Evolutionary conservation across 2,329 filamentous ascomycete genomes (phyloP), one percentile per base, ranked within the genome.

Genomic region (Diplodia sapinea): DNA sequence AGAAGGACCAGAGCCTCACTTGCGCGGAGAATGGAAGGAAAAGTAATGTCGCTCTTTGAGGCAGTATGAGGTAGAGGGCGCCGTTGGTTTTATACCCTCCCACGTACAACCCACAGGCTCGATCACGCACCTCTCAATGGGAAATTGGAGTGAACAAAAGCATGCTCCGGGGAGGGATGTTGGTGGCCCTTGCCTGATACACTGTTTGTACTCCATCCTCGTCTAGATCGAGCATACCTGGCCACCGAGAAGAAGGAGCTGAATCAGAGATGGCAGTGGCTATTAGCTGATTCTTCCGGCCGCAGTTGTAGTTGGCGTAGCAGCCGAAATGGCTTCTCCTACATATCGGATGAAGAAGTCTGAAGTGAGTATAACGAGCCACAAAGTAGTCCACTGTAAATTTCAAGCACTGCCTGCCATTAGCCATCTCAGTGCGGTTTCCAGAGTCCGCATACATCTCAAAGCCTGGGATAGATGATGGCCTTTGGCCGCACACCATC

Each of bases 111-210:
- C 20, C 23, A 8, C 23, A 20, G 4, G 31, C 31, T 8, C n/a
- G 56, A 61, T 49, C 26, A 29, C 6, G 15, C 13, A 31, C 26
- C 38, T 33, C 17, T 17, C 12, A 11, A 17, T 36, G n/a, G 26
- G 40, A 62, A 50, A 62, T 33, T 40, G 36, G 57, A 33, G 40
- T 8, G 8, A 33, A 33, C 26, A 50, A 26, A 17, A 47, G n/a
- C 12, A 15, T 29, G 8, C 56, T 50, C 26, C 20, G 13, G n/a
- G 29, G 59, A 15, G 29, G 33, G 12, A 38, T 12, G 6, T 38
- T n/a, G 47, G 26, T 40, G 20, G 59, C 59, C 59, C 59, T 63
- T 63, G 31, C 59, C 59, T 63, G 59, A 51, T 15, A 38, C 47
- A 36, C 29, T 36, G 7, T n/a, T 12, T 63, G 26, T 33, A 20